Percentiles rank a stretch among this genome's conserved stretches.
Evolutionary conservation across 2,329 filamentous ascomycete genomes (phyloP).

Genomic region (Metarhizium robertsii): DNA sequence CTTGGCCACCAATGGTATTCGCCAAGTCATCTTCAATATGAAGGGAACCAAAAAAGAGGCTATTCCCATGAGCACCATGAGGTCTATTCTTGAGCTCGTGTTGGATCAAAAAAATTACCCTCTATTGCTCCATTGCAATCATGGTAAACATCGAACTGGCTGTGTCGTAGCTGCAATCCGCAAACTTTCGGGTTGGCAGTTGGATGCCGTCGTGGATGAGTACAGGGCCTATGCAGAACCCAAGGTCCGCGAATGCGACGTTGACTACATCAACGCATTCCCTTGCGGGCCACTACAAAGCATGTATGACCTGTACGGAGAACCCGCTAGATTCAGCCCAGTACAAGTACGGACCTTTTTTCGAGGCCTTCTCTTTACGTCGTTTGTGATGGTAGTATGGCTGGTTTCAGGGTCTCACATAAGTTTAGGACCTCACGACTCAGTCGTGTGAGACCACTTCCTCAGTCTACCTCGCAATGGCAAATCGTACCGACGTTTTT

Average conservation of each 20-base stretch:
- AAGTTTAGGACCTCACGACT: not conserved
- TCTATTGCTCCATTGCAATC: constrained; percentile 84
- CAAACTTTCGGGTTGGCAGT: constrained; percentile 60
- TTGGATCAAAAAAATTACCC: constrained; percentile 68
- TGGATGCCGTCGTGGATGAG: constrained; percentile 56
- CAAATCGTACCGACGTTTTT: not conserved
- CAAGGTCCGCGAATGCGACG: constrained; percentile 50
- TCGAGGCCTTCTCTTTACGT: constrained; percentile 32
- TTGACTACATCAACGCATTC: constrained; percentile 48
- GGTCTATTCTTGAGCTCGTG: constrained; percentile 60
- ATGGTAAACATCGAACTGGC: constrained; percentile 87
- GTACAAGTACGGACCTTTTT: constrained; percentile 28
- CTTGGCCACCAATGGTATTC: constrained; percentile 56
- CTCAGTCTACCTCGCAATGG: not conserved
- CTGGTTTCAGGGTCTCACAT: constrained; percentile 27
- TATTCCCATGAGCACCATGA: constrained; percentile 59
- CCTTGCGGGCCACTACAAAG: constrained; percentile 26
- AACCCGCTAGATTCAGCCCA: constrained; percentile 10
- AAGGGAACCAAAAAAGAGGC: constrained; percentile 78
- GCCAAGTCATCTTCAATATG: constrained; percentile 67
- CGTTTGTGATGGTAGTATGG: constrained; percentile 34
- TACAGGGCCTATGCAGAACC: constrained; percentile 58
- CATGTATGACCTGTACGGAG: constrained; percentile 3
- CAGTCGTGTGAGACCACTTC: not conserved
- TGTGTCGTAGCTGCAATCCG: constrained; percentile 78